These are phyloP conservation scores for Lactuca saligna DNA, from an alignment of 129 eudicot species.

Conservation along the genomic window DNA sequence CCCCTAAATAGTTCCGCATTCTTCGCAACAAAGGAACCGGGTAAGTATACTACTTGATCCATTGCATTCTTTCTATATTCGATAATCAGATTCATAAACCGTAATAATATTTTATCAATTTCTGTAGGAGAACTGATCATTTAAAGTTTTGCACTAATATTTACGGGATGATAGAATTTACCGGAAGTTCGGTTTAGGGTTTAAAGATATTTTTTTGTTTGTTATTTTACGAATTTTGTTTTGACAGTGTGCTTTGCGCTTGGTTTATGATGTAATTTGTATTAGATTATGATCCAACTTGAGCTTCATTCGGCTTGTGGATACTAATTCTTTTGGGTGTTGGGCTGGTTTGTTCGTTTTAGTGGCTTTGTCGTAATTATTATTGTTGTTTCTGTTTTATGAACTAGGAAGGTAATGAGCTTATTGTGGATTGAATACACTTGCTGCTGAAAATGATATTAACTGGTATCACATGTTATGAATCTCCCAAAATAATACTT, in stretches of 20 bases:
- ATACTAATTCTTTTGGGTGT: neutral
- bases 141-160: no score
- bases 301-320: constrained; percentile 7
- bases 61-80: no score
- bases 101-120: no score
- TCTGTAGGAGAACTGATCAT: no score
- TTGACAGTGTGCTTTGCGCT: neutral
- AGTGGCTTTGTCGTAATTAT: no score
- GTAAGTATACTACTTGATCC: no score
- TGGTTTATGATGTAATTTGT: constrained; percentile 14
- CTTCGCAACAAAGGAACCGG: no score
- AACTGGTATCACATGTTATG: neutral
- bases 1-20: no score
- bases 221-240: neutral
- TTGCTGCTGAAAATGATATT: neutral
- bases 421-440: neutral
- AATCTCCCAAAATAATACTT: neutral
- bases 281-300: neutral
- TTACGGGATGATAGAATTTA: neutral
- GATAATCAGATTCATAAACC: no score
- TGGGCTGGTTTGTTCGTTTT: no score
- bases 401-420: constrained; percentile 1
- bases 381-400: no score
- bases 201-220: neutral
- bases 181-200: constrained; percentile 12